Percentiles rank a stretch among this genome's conserved stretches.
Conservation (phyloP, 2,329 filamentous ascomycete genomes). For the Emericellopsis cladophorae region DNA sequence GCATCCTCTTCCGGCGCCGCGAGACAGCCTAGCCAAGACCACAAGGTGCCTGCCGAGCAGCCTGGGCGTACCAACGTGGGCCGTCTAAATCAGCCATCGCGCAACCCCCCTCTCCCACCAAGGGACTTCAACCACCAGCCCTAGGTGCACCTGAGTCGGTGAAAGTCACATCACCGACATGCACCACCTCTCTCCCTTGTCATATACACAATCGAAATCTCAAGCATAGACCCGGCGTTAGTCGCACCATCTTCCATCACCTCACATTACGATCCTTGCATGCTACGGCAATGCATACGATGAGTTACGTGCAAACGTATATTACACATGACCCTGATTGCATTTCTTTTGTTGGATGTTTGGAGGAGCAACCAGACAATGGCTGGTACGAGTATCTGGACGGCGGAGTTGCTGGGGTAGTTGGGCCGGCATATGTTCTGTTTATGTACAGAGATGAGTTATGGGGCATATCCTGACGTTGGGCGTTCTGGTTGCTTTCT, state of each 20-base stretch:
- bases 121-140: conserved; percentile 5
- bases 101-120: conserved; percentile 25
- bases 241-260: no score
- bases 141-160: no score
- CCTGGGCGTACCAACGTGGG: conserved; percentile 36
- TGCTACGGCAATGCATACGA: no score
- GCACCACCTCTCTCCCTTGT: no score
- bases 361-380: no score
- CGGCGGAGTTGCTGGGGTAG: background rate
- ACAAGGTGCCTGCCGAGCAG: conserved; percentile 48
- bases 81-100: conserved; percentile 24
- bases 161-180: no score
- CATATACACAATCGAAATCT: no score
- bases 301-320: no score
- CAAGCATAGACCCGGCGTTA: no score
- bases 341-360: background rate
- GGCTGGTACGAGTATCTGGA: no score
- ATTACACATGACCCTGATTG: no score
- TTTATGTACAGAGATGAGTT: background rate
- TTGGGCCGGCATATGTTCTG: background rate
- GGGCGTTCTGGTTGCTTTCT: background rate
- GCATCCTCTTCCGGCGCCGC: conserved; percentile 10
- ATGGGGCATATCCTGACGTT: background rate
- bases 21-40: conserved; percentile 30
- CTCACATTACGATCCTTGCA: no score